These are phyloP conservation scores for Pistacia integerrima DNA, from an alignment of 345 rosid species.

Conservation along the genomic window DNA sequence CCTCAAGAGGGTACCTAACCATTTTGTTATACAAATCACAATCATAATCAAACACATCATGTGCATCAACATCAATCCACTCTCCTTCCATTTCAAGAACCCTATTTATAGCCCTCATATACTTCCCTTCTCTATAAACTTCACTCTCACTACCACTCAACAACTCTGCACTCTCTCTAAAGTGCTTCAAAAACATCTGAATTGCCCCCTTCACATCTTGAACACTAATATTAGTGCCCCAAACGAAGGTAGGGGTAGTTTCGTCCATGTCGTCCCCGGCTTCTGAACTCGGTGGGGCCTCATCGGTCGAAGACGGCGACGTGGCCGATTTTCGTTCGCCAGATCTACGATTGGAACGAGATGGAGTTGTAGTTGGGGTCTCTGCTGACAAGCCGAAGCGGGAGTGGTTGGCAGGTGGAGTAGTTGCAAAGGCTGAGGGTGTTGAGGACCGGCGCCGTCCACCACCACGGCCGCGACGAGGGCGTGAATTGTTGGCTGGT, in stretches of 20 bases:
- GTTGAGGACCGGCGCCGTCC: conserved; percentile 31
- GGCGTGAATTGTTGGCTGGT: conserved; percentile 27
- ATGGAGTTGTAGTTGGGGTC: conserved; percentile 53
- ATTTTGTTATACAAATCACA: conserved; percentile 80
- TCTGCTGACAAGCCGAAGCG: conserved; percentile 42
- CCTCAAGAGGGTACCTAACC: conserved; percentile 92
- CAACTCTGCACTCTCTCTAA: conserved; percentile 55
- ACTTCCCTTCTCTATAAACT: conserved; percentile 79
- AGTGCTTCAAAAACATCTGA: conserved; percentile 86
- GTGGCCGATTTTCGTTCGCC: conserved; percentile 34
- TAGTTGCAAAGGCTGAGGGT: conserved; percentile 24
- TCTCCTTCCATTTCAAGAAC: conserved; percentile 85
- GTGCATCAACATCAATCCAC: conserved; percentile 82
- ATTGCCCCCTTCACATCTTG: conserved; percentile 87
- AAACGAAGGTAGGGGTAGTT: conserved; percentile 78
- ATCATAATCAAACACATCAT: conserved; percentile 82
- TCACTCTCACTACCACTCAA: conserved; percentile 31
- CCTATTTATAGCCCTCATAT: conserved; percentile 70
- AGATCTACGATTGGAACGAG: conserved; percentile 37
- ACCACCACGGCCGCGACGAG: conserved; percentile 19
- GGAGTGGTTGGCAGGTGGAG: conserved; percentile 28
- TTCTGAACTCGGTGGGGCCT: conserved; percentile 54
- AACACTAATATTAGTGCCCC: conserved; percentile 97
- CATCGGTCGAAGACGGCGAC: conserved; percentile 61
- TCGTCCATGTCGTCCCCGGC: conserved; percentile 70